Evolutionary conservation across 2,329 filamentous ascomycete species (phyloP), one percentile per base, ranked within the genome.

Genomic region (Aspergillus quadrilineatus): DNA sequence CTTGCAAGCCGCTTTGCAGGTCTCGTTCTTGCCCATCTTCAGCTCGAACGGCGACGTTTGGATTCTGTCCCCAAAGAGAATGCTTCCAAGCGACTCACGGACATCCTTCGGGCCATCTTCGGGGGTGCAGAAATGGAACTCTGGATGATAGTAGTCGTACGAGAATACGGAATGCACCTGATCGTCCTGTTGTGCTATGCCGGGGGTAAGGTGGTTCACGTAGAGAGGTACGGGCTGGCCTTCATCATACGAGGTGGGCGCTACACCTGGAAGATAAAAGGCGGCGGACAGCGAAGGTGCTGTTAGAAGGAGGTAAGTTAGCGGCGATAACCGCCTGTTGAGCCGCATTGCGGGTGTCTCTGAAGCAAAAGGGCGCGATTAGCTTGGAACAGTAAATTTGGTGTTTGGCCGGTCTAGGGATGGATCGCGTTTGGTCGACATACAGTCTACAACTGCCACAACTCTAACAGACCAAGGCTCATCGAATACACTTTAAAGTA

Each of bases 241-340:
- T 51, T 80, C 78, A 67, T 89, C 86, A 80, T 99, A 99, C 55
- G 93, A 93, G 43, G 91, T 95, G 22, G 94, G 94, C 63, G 93
- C 92, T 66, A 97, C 92, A 65, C 94, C 94, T 37, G 93, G 94
- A 41, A 99, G 89, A 78, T 99, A 99, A 79, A 97, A 99, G 54
- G 91, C 90, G 2, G 85, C 81, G 12, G 71, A 75, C 59, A 74
- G 50, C 4, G 67, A 67, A 14, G 73, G 66, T 7, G 69, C 62
- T 5, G 70, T 57, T 9, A 74, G 60, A 9, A 76, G 58, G 50
- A 69, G 60, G 30, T 65, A 64, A 4, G 65, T 63, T 22, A 76
- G 44, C 29, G 73, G 53, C n/a, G 64, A 60, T 7, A 64, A 56
- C 53, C 65, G 69, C 59, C 65, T 66, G 58, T 63, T 65, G 56